These are phyloP conservation scores for Gossypium mustelinum DNA, from an alignment of 345 rosid species.

Conservation along the genomic window DNA sequence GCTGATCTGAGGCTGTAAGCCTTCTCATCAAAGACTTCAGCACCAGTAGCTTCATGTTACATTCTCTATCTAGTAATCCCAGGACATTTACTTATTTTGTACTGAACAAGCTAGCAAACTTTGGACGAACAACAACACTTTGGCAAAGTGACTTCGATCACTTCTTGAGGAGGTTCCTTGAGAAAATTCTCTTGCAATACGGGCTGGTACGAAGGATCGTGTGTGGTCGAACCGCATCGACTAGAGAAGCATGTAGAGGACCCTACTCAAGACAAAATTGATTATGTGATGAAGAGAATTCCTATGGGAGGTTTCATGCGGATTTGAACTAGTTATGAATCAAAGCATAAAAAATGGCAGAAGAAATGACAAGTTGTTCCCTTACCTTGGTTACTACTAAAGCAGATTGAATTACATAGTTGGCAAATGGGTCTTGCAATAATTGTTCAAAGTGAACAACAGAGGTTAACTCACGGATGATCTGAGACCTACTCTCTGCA, in stretches of 20 bases:
- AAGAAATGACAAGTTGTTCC: background rate
- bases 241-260: slow-evolving; percentile 37
- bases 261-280: slow-evolving; percentile 37
- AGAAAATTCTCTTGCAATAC: slow-evolving; percentile 70
- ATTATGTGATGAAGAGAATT: background rate
- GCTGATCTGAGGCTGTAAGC: slow-evolving; percentile 4
- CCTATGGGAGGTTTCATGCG: background rate
- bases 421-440: slow-evolving; percentile 69
- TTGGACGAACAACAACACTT: slow-evolving; percentile 31
- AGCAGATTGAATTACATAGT: slow-evolving; percentile 74
- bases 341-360: background rate
- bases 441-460: slow-evolving; percentile 56
- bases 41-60: slow-evolving; percentile 16
- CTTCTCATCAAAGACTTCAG: slow-evolving; percentile 18
- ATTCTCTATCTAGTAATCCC: slow-evolving; percentile 17
- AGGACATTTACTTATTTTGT: slow-evolving; percentile 17
- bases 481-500: slow-evolving; percentile 47
- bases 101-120: slow-evolving; percentile 20
- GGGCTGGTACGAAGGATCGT: slow-evolving; percentile 51
- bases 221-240: slow-evolving; percentile 46
- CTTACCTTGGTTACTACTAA: slow-evolving; percentile 50
- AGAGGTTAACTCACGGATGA: slow-evolving; percentile 48
- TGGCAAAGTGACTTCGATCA: slow-evolving; percentile 24
- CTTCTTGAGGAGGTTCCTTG: slow-evolving; percentile 47
- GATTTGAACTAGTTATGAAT: background rate